phyloP scores from a whole-genome alignment of 1,284 basidiomycete species.

The Ustilago cynodontis region DNA sequence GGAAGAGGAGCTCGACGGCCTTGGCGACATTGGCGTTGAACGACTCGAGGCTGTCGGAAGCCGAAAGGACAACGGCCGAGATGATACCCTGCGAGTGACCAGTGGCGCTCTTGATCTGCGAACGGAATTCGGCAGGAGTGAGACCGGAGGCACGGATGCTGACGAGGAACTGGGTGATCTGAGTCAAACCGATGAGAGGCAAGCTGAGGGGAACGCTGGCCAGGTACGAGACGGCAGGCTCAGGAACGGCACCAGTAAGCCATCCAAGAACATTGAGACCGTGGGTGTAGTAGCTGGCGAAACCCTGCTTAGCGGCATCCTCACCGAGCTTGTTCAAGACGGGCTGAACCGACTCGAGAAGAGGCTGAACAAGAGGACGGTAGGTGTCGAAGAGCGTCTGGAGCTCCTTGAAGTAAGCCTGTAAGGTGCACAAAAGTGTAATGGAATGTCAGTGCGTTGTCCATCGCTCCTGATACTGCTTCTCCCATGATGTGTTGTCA shows the following conservation, averaged over 20 bases:
- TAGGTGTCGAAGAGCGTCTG: constrained; percentile 91
- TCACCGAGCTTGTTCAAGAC: constrained; percentile 55
- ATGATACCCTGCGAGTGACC: constrained; percentile 97
- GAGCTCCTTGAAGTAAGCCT: constrained; percentile 94
- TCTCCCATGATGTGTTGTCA: neutral
- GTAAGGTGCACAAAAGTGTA: constrained; percentile 25
- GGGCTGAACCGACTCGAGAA: constrained; percentile 77
- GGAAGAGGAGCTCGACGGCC: constrained; percentile 91
- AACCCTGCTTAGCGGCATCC: constrained; percentile 73
- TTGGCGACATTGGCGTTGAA: constrained; percentile 83
- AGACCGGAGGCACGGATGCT: constrained; percentile 81
- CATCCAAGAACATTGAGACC: constrained; percentile 87
- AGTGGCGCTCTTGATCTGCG: constrained; percentile 84
- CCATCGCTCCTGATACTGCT: neutral
- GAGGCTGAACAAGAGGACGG: constrained; percentile 82
- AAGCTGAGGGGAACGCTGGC: constrained; percentile 95
- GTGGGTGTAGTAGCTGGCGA: constrained; percentile 79
- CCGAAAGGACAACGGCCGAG: constrained; percentile 86
- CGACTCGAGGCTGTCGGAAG: constrained; percentile 81
- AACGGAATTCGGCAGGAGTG: constrained; percentile 83
- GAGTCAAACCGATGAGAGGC: constrained; percentile 94
- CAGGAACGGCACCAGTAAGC: constrained; percentile 79
- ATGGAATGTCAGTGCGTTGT: constrained; percentile 11
- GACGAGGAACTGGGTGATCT: constrained; percentile 91
- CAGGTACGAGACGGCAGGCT: constrained; percentile 87